These are phyloP conservation scores for Crotalaria pallida DNA, from an alignment of 306 rosid genomes.

Conservation along the genomic window DNA sequence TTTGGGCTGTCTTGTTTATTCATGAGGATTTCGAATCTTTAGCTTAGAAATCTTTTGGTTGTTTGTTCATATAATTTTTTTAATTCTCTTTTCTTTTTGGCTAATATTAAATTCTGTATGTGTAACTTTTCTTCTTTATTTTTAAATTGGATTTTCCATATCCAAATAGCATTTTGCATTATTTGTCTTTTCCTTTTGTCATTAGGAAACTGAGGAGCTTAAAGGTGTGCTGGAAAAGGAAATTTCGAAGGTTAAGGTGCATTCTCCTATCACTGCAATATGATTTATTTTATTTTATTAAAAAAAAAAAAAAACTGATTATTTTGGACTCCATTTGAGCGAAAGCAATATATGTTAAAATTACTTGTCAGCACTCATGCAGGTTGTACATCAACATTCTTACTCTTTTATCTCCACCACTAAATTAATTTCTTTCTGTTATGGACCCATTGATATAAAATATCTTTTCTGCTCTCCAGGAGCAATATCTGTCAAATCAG, in stretches of 20 bases:
- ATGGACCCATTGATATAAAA: slow-evolving; percentile 8
- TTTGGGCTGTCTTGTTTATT: not conserved
- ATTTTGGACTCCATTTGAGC: not conserved
- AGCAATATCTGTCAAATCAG: slow-evolving; percentile 57
- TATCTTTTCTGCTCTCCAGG: slow-evolving; percentile 34
- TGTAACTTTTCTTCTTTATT: not conserved
- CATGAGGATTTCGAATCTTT: not conserved
- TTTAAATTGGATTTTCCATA: not conserved
- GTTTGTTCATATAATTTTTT: not conserved
- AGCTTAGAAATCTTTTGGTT: not conserved
- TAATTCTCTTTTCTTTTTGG: not conserved
- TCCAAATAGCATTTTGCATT: slow-evolving; percentile 3
- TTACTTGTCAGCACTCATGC: not conserved
- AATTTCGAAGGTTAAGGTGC: slow-evolving; percentile 64
- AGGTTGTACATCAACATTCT: not conserved
- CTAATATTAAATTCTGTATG: not conserved
- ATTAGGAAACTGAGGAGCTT: slow-evolving; percentile 94
- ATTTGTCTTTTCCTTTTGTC: slow-evolving; percentile 22
- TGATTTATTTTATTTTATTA: not conserved
- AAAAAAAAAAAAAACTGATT: not conserved
- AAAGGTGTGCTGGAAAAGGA: slow-evolving; percentile 67
- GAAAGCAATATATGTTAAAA: slow-evolving; percentile 2
- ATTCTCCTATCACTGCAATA: not conserved
- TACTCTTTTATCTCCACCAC: not conserved
- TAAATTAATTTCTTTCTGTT: slow-evolving; percentile 4